Evolutionary conservation across 108 stramenopile genomes (phyloP).

Genomic region (Schizochytrium sp.): DNA sequence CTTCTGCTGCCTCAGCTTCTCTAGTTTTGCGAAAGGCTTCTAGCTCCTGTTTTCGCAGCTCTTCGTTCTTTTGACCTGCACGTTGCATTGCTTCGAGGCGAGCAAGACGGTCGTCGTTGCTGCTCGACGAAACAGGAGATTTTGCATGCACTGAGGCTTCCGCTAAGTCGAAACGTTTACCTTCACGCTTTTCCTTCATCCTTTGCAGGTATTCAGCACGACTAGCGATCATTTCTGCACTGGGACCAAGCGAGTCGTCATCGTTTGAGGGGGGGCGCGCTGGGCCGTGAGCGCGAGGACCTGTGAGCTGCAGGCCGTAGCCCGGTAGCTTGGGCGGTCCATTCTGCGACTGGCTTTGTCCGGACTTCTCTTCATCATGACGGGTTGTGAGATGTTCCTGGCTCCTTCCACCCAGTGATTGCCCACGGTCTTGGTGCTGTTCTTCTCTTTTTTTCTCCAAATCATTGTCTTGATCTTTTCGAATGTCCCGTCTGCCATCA

Average conservation of each 20-base stretch:
- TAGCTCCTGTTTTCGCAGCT: neutral
- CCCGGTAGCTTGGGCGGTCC: neutral
- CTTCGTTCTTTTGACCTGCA: neutral
- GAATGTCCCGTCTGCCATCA: too few relatives aligned
- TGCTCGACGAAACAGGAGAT: too few relatives aligned
- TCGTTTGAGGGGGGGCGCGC: neutral
- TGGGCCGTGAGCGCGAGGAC: neutral
- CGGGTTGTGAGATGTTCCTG: neutral
- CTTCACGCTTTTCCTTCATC: neutral
- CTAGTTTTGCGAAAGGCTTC: neutral
- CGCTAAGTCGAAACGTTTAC: too few relatives aligned
- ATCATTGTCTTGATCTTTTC: neutral
- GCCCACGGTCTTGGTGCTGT: neutral
- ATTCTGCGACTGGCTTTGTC: neutral
- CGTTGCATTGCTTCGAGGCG: neutral
- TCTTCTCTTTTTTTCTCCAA: neutral
- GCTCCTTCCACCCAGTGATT: neutral
- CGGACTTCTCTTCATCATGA: neutral
- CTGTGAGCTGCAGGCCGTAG: constrained; percentile 5
- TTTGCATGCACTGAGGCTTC: too few relatives aligned
- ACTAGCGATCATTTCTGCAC: neutral
- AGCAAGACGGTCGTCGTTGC: neutral
- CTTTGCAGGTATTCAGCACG: neutral
- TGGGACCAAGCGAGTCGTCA: neutral
- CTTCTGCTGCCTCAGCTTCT: neutral